Conservation (phyloP, 2,329 filamentous ascomycete species). For the Fusarium pseudonygamai region DNA sequence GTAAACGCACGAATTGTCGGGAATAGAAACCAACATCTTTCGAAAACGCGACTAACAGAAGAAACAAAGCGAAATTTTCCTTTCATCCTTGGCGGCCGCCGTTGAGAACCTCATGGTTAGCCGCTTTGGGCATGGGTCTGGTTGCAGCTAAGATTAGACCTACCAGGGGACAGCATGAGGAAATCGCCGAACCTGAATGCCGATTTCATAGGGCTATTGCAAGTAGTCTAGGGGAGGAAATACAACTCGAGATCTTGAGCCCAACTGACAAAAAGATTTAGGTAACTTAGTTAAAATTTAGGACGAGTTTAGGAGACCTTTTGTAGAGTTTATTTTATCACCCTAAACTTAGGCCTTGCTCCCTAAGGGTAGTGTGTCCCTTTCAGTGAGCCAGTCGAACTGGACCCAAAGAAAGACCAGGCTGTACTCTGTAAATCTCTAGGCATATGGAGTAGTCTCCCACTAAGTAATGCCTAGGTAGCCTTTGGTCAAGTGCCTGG, state of each 20-base stretch:
- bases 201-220: slow-evolving; percentile 18
- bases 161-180: slow-evolving; percentile 16
- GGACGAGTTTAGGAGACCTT: too few relatives aligned
- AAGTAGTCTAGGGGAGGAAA: background rate
- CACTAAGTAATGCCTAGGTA: background rate
- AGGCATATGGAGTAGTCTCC: background rate
- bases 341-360: too few relatives aligned
- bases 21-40: slow-evolving; percentile 9
- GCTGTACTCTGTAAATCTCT: background rate
- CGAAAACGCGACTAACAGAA: background rate
- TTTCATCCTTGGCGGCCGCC: slow-evolving; percentile 4
- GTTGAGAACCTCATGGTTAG: slow-evolving; percentile 1
- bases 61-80: slow-evolving; percentile 4
- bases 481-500: background rate
- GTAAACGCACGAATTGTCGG: background rate
- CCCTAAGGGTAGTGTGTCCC: background rate
- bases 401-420: background rate
- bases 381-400: background rate
- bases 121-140: slow-evolving; percentile 27
- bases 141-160: slow-evolving; percentile 14
- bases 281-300: too few relatives aligned
- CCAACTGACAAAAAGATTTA: too few relatives aligned
- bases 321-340: too few relatives aligned
- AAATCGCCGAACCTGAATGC: slow-evolving; percentile 24
- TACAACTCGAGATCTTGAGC: too few relatives aligned